Conservation (phyloP, 2,329 filamentous ascomycete species). For the Venturiaceae sp. region DNA sequence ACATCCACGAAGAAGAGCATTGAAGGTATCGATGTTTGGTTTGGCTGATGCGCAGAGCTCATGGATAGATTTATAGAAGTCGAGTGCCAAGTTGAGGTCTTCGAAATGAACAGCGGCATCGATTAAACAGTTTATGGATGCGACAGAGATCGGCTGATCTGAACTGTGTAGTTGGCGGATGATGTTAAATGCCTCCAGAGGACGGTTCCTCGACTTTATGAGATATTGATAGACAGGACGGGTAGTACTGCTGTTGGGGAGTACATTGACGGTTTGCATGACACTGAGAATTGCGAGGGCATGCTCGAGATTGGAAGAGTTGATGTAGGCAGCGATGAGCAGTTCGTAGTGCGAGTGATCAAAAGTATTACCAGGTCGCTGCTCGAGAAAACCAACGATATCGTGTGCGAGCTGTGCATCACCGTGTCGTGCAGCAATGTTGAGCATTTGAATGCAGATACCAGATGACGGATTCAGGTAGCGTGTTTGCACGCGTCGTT, state of each 20-base stretch:
- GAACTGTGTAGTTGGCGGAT: slow-evolving; percentile 34
- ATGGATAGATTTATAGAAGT: slow-evolving; percentile 53
- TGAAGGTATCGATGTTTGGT: slow-evolving; percentile 47
- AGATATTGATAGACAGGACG: slow-evolving; percentile 41
- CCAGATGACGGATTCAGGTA: slow-evolving; percentile 56
- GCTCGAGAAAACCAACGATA: slow-evolving; percentile 56
- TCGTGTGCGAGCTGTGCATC: slow-evolving; percentile 61
- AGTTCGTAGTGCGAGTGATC: slow-evolving; percentile 68
- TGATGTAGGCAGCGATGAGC: slow-evolving; percentile 61
- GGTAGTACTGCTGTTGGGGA: slow-evolving; percentile 50
- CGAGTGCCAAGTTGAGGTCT: slow-evolving; percentile 41
- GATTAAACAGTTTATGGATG: slow-evolving; percentile 42
- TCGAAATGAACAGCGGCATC: slow-evolving; percentile 37
- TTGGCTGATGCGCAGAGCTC: slow-evolving; percentile 33
- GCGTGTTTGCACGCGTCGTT: slow-evolving; percentile 46
- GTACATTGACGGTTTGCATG: slow-evolving; percentile 50
- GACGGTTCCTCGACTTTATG: slow-evolving; percentile 15
- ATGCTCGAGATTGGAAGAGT: slow-evolving; percentile 48
- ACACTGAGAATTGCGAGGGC: slow-evolving; percentile 63
- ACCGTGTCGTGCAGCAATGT: slow-evolving; percentile 57
- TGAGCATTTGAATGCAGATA: slow-evolving; percentile 58
- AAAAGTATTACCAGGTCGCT: slow-evolving; percentile 45
- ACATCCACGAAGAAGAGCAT: slow-evolving; percentile 46
- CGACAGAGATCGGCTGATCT: slow-evolving; percentile 40
- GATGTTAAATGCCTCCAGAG: slow-evolving; percentile 41